Evolutionary conservation across 768 basidiomycete species (phyloP), one percentile per base, ranked within the genome.

Genomic region (Serendipita sp.): DNA sequence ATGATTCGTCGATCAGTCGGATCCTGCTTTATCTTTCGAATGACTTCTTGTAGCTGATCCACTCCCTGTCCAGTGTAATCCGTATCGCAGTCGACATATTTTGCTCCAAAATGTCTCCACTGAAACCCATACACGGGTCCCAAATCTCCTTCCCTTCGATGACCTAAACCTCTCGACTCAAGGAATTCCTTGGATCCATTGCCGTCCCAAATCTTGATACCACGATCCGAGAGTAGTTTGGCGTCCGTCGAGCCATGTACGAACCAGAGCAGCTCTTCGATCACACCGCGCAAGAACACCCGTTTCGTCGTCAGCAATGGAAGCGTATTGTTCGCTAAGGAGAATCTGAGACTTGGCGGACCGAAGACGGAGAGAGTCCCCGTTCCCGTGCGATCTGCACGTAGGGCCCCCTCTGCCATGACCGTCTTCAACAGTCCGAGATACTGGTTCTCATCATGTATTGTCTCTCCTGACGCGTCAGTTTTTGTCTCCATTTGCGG

Each of bases 51-150:
- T 53, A 98, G 77, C 77, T 99, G 95, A 76, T 99, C 95, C 47
- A 92, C 92, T 30, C 94, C 91, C 70, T 93, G 76, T 0, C 89
- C 89, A 0, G 79, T 75, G 71, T 96, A 96, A 69, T 88, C 83
- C 24, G 77, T 74, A 34, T 89, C 88, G 68, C 85, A 86, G 68
- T 88, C 83, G 1, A 73, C 75, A 68, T 95, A 95, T 66, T 82
- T 75, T 3, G 92, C 92, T 0, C 93, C 94, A 74, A 94, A 96
- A 73, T 94, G 91, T 64, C 93, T 79, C 93, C 93, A 97, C 70
- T 94, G 92, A 71, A 96, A 96, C 0, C 94, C 94, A 72, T 99
- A 99, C 0, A 99, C 92, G 0, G 95, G 95, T 0, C 96, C 96
- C 3, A 99, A 75, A 72, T 99, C 96, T 3, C 95, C 95, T 72